A percentile compares a stretch with the other conserved stretches of the same genome.
phyloP scores from a whole-genome alignment of 2,329 filamentous ascomycete species.

The Monosporascus sp. region DNA sequence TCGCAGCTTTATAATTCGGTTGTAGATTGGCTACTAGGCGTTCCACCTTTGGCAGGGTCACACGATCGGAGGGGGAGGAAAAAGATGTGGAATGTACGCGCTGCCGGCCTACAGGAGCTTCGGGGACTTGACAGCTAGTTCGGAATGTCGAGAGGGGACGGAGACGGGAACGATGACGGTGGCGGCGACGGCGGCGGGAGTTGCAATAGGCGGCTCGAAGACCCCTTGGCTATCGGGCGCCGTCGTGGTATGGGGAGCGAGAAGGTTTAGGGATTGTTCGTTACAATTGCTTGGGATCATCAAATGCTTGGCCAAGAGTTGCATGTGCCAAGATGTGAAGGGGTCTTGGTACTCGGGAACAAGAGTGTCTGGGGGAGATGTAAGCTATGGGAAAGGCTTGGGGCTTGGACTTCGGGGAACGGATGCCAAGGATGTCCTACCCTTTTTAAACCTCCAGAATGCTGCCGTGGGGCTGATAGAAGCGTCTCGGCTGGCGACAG shows the following conservation, averaged over 20 bases:
- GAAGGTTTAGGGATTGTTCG: not conserved
- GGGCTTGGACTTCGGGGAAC: not conserved
- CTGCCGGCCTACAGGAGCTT: not conserved
- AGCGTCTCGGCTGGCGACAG: not conserved
- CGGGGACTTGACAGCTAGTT: not conserved
- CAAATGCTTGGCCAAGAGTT: not conserved
- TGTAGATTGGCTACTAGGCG: not conserved
- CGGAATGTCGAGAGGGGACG: too few relatives aligned
- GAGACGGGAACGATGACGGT: too few relatives aligned
- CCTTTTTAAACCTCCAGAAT: not conserved
- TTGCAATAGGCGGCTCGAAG: too few relatives aligned
- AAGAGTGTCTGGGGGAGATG: not conserved
- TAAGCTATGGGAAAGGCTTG: not conserved
- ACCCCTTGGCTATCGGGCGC: not conserved
- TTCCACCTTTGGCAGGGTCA: not conserved
- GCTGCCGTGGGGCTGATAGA: not conserved
- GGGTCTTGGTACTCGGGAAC: not conserved
- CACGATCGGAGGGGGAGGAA: not conserved
- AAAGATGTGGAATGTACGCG: not conserved
- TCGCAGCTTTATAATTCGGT: not conserved
- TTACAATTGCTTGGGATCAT: not conserved
- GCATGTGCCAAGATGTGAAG: not conserved
- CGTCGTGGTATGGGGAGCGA: not conserved
- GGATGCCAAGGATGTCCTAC: not conserved
- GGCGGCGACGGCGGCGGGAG: not conserved